Base-by-base conservation (phyloP, 768 basidiomycete genomes). In the Austroboletus festivus region DNA sequence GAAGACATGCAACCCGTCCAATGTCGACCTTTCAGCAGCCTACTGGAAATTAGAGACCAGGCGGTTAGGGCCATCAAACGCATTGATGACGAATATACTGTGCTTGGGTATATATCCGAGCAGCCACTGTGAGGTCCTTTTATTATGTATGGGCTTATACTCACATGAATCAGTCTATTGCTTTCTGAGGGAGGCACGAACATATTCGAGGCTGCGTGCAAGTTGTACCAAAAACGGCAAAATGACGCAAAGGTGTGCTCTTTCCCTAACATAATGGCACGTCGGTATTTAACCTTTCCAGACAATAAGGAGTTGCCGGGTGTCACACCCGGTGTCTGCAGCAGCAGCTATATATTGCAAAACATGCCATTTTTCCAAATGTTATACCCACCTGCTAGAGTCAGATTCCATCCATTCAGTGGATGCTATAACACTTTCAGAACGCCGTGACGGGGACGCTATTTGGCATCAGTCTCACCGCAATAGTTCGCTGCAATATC, bases 1-100 rank as follows among this genome's bases (percentile, higher is more conserved):
- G 68, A 60, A 20, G 38, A 51, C 8, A 88, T 91, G 88, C 53
- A 66, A 12, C 80, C 85, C 0, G 71, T 73, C 50, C 86, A 88
- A 58, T 76, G 73, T 55, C 75, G 77, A 35, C 67, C 74, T 1
- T 80, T 83, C 48, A 54, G 63, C 1, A 59, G 71, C 1, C 68
- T 91, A 3, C 47, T 81, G 11, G 39, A 55, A 19, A 67, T 68
- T 38, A 74, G 81, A 31, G 72, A 76, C 47, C 59, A 54, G 6
- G 76, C 73, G 5, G 63, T 67, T 19, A 53, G 44, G 15, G 63
- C 57, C 16, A 58, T 75, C 23, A 51, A 54, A 34, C 47, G 30
- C 26, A 44, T 57, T 11, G 50, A 59, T 35, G 37, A 31, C 3
- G 42, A 44, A 21, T 55, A 56, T n/a, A 35, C 16, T 40, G 45